Evolutionary conservation across 2,329 filamentous ascomycete species (phyloP).

Genomic region (Epichloe sylvatica): DNA sequence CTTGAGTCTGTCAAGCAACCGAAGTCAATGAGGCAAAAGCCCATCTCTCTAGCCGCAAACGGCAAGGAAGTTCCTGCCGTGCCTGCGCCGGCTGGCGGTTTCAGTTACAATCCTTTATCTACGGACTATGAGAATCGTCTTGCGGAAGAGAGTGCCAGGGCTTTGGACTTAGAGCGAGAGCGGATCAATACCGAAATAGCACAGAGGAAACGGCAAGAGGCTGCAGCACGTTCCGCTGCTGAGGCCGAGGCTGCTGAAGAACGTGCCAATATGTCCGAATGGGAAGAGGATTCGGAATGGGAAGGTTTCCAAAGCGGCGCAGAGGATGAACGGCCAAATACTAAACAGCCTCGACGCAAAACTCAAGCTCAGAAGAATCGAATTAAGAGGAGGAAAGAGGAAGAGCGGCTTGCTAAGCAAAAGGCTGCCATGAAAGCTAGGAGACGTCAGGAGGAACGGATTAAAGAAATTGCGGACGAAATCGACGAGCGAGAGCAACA

Average conservation of each 20-base stretch:
- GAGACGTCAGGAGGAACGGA: constrained; percentile 54
- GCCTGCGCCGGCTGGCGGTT: constrained; percentile 62
- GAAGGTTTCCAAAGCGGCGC: constrained; percentile 75
- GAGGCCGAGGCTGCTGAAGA: constrained; percentile 61
- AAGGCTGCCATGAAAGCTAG: constrained; percentile 61
- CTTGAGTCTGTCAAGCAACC: constrained; percentile 56
- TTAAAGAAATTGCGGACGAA: constrained; percentile 56
- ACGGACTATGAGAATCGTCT: constrained; percentile 72
- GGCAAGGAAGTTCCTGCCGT: constrained; percentile 72
- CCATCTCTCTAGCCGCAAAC: constrained; percentile 68
- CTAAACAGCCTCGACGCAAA: constrained; percentile 70
- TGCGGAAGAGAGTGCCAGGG: constrained; percentile 60
- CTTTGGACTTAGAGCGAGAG: constrained; percentile 63
- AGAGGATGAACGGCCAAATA: constrained; percentile 46
- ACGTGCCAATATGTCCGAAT: constrained; percentile 50
- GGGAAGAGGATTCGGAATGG: constrained; percentile 84
- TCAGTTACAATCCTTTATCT: constrained; percentile 86
- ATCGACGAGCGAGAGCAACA: constrained; percentile 42
- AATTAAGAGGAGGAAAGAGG: constrained; percentile 76
- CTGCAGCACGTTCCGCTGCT: constrained; percentile 54
- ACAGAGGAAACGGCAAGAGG: constrained; percentile 53
- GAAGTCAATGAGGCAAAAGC: constrained; percentile 57
- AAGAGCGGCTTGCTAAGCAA: constrained; percentile 62
- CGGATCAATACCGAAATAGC: constrained; percentile 53
- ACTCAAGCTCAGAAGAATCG: constrained; percentile 77